Conservation (phyloP, 2,329 filamentous ascomycete genomes). For the Xylaria digitata region DNA sequence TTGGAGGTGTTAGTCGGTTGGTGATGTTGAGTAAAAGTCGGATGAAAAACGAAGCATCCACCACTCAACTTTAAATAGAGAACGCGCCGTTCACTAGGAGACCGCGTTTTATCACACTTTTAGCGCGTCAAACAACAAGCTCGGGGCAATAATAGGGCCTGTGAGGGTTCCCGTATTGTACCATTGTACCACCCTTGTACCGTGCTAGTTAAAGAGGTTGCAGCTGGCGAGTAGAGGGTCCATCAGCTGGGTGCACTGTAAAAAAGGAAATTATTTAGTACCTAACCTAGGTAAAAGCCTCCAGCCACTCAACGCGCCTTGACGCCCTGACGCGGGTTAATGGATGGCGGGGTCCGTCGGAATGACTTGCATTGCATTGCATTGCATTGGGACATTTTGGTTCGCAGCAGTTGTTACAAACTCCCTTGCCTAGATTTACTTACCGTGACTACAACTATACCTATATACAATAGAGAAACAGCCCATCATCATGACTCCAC, state of each 20-base stretch:
- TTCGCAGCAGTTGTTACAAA: background rate
- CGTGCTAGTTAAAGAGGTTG: too few species aligned
- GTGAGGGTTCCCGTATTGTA: background rate
- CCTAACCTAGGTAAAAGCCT: too few species aligned
- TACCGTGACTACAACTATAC: background rate
- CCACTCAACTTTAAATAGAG: slow-evolving; percentile 39
- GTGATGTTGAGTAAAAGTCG: slow-evolving; percentile 34
- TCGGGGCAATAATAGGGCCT: slow-evolving; percentile 29
- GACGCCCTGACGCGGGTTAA: slow-evolving; percentile 30
- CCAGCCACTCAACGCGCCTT: slow-evolving; percentile 44
- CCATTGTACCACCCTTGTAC: too few species aligned
- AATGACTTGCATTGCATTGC: slow-evolving; percentile 27
- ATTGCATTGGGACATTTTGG: background rate
- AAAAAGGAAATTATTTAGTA: background rate
- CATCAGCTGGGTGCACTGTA: background rate
- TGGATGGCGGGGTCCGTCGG: slow-evolving; percentile 27
- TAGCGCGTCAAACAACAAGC: slow-evolving; percentile 36
- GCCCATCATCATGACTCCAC: background rate
- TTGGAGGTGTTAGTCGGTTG: slow-evolving; percentile 16
- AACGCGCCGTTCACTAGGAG: slow-evolving; percentile 38
- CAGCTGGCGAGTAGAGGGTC: too few species aligned
- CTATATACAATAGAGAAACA: background rate
- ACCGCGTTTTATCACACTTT: slow-evolving; percentile 36
- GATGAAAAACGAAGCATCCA: slow-evolving; percentile 26
- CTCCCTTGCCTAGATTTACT: too few species aligned